Percentiles rank a stretch among this genome's conserved stretches.
phyloP scores from a whole-genome alignment of 148 eudicot genomes.

The Rhododendron ovatum region DNA sequence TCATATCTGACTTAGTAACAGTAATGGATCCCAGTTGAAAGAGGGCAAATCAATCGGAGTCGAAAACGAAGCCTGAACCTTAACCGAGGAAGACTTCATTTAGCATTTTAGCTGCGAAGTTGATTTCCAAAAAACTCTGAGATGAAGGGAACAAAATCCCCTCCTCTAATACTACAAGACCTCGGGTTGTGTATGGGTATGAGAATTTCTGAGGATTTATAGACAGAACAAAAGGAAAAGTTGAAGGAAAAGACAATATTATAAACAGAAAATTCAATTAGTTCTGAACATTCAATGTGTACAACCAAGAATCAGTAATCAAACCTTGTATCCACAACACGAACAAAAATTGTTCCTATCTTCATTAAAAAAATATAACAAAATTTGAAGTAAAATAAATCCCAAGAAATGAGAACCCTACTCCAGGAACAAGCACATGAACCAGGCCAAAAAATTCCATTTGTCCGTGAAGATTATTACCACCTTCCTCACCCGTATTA shows the following conservation, averaged over 20 bases:
- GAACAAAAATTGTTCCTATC: not conserved
- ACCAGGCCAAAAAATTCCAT: conserved; percentile 7
- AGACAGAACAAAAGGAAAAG: not conserved
- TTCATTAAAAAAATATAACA: not conserved
- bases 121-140: not conserved
- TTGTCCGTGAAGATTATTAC: conserved; percentile 10
- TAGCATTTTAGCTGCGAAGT: not conserved
- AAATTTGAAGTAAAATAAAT: not conserved
- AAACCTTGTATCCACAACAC: not conserved
- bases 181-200: not conserved
- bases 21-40: not conserved
- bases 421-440: conserved; percentile 4
- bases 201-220: not conserved
- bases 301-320: conserved; percentile 7
- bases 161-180: not conserved
- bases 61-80: not conserved
- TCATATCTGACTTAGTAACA: not conserved
- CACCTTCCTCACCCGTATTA: conserved; percentile 18
- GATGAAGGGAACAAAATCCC: not conserved
- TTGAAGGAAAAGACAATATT: not conserved
- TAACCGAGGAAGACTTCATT: not conserved
- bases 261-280: not conserved
- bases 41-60: not conserved
- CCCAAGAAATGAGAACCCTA: conserved; percentile 1
- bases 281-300: not conserved